phyloP scores from a whole-genome alignment of 768 basidiomycete species.

The Glaciozyma martinii region DNA sequence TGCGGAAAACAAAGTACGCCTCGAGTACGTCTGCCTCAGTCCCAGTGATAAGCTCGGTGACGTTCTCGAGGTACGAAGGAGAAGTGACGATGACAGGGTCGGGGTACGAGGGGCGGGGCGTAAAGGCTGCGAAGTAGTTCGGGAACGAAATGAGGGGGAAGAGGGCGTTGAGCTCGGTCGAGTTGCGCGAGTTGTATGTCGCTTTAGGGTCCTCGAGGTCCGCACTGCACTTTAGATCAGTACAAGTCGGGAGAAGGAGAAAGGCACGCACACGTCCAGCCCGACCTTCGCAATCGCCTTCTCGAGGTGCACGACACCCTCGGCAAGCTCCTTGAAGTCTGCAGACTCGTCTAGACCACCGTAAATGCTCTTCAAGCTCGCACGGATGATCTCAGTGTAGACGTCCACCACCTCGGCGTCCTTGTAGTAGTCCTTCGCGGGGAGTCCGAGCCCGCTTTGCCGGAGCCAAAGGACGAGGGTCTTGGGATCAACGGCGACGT shows the following conservation, averaged over 20 bases:
- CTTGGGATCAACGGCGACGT: slow-evolving; percentile 24
- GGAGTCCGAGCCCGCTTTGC: slow-evolving; percentile 27
- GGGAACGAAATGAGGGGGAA: slow-evolving; percentile 68
- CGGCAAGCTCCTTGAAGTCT: slow-evolving; percentile 49
- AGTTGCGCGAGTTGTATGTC: slow-evolving; percentile 74
- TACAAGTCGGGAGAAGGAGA: not conserved
- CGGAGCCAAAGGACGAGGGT: slow-evolving; percentile 29
- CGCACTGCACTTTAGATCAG: slow-evolving; percentile 43
- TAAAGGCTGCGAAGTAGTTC: slow-evolving; percentile 77
- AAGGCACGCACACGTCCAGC: slow-evolving; percentile 61
- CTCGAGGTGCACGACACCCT: slow-evolving; percentile 68
- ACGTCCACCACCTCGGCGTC: slow-evolving; percentile 61
- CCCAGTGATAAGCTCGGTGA: slow-evolving; percentile 56
- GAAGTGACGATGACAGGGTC: slow-evolving; percentile 63
- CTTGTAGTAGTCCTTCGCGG: slow-evolving; percentile 71
- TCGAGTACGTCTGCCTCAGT: slow-evolving; percentile 66
- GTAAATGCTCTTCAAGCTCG: slow-evolving; percentile 55
- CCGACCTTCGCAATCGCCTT: slow-evolving; percentile 64
- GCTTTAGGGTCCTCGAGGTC: slow-evolving; percentile 66
- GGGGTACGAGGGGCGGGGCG: slow-evolving; percentile 63
- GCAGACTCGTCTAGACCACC: slow-evolving; percentile 44
- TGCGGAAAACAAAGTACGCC: slow-evolving; percentile 74
- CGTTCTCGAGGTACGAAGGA: too few species aligned
- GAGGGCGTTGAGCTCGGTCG: slow-evolving; percentile 56
- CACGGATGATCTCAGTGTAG: slow-evolving; percentile 61